Conservation (phyloP, 352 stramenopile species). For the Pilasporangium apinafurcum region DNA sequence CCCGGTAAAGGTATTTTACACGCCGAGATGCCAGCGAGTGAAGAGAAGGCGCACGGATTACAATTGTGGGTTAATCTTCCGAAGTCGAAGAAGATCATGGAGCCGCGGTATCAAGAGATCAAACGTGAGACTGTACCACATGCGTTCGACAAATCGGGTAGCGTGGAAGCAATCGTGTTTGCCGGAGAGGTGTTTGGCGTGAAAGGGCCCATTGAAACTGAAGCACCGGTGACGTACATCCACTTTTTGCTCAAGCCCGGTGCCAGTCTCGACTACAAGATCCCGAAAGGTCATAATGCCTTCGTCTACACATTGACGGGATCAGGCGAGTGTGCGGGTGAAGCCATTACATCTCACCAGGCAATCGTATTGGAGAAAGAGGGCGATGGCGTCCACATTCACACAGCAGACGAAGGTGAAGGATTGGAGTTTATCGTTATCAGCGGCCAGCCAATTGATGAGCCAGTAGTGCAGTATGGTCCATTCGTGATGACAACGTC, state of each 20-base stretch:
- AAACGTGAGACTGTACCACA: slow-evolving; percentile 9
- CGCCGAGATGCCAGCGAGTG: slow-evolving; percentile 16
- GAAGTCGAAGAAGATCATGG: slow-evolving; percentile 12
- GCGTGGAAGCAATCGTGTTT: slow-evolving; percentile 18
- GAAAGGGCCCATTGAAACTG: slow-evolving; percentile 15
- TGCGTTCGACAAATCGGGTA: slow-evolving; percentile 2
- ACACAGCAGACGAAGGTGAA: slow-evolving; percentile 15
- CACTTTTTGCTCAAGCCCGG: slow-evolving; percentile 14
- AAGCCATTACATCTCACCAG: slow-evolving; percentile 1
- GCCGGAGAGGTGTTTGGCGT: slow-evolving; percentile 15
- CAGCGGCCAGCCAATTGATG: slow-evolving; percentile 46
- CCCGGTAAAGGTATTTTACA: slow-evolving; percentile 30
- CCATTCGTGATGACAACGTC: slow-evolving; percentile 70
- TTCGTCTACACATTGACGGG: slow-evolving; percentile 15
- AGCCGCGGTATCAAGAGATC: slow-evolving; percentile 23
- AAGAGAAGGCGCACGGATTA: slow-evolving; percentile 8
- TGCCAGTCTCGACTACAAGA: slow-evolving; percentile 7
- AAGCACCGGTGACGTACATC: slow-evolving; percentile 19
- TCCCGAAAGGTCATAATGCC: slow-evolving; percentile 11
- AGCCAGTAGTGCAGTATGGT: slow-evolving; percentile 60
- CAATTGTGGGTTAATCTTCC: slow-evolving; percentile 28
- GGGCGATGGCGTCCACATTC: slow-evolving; percentile 40
- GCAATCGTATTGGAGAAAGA: slow-evolving; percentile 39
- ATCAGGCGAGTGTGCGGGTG: not conserved
- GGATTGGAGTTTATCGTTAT: slow-evolving; percentile 55